Evolutionary conservation across 371 early-diverging fungal genomes (phyloP).

Genomic region (Smittium mucronatum): DNA sequence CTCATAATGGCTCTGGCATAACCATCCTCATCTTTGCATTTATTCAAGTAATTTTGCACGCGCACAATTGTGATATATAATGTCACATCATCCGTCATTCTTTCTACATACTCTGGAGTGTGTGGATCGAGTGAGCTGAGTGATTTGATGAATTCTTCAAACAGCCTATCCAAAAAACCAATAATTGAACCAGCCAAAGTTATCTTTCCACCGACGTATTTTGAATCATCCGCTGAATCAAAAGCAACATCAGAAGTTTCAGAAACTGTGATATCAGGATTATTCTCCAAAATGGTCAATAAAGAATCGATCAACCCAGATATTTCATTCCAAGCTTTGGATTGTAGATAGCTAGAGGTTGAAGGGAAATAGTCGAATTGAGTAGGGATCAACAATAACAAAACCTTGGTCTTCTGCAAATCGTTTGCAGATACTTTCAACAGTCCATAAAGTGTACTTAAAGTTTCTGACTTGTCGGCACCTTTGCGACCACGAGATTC

Average conservation of each 20-base stretch:
- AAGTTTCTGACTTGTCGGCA: constrained; percentile 72
- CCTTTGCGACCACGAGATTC: constrained; percentile 90
- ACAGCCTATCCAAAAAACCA: constrained; percentile 82
- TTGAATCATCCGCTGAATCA: constrained; percentile 43
- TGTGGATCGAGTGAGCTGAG: constrained; percentile 93
- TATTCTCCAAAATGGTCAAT: constrained; percentile 56
- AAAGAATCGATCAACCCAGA: constrained; percentile 56
- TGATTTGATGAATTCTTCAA: constrained; percentile 91
- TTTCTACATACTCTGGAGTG: constrained; percentile 88
- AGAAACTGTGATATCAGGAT: constrained; percentile 41
- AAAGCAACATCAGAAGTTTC: constrained; percentile 40
- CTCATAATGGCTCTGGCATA: constrained; percentile 65
- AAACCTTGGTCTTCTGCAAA: constrained; percentile 71
- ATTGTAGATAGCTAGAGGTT: constrained; percentile 52
- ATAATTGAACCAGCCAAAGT: constrained; percentile 68
- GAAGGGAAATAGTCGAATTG: constrained; percentile 73
- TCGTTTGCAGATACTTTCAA: constrained; percentile 52
- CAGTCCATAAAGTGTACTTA: constrained; percentile 51
- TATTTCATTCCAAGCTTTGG: constrained; percentile 68
- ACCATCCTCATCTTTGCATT: constrained; percentile 41
- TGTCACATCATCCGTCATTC: constrained; percentile 79
- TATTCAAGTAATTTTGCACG: constrained; percentile 63
- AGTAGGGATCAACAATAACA: constrained; percentile 75
- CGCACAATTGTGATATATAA: constrained; percentile 81
- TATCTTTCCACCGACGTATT: constrained; percentile 41